A percentile compares a stretch with the other conserved stretches of the same genome.
Evolutionary conservation across 805 yeast genomes (phyloP).

Genomic region (Starmerella floris): DNA sequence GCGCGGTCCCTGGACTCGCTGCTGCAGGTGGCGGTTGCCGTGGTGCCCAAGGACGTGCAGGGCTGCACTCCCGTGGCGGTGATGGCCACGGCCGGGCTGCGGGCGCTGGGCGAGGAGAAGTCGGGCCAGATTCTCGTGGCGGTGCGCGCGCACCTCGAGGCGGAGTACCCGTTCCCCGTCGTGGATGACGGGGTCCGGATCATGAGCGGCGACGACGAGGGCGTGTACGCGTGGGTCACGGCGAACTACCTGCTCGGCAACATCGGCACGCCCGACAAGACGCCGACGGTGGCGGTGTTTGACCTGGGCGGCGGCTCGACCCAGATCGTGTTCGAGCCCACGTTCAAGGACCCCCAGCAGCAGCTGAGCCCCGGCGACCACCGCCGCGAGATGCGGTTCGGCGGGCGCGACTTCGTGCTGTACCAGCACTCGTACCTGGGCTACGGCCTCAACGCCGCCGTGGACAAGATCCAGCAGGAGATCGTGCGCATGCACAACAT

Average conservation of each 20-base stretch:
- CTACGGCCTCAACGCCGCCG: conserved; percentile 89
- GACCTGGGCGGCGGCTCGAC: conserved; percentile 98
- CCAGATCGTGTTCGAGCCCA: conserved; percentile 95
- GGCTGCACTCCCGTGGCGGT: conserved; percentile 88
- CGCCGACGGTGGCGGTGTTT: conserved; percentile 90
- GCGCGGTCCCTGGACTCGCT: conserved; percentile 82
- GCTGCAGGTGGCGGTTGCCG: conserved; percentile 56
- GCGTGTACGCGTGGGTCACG: conserved; percentile 98
- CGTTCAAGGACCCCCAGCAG: conserved; percentile 31
- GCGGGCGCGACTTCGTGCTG: conserved; percentile 62
- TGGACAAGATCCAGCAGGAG: conserved; percentile 60
- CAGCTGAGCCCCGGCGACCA: conserved; percentile 75
- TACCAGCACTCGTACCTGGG: conserved; percentile 94
- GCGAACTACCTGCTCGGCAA: conserved; percentile 86
- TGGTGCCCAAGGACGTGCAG: conserved; percentile 61
- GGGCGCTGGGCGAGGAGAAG: conserved; percentile 67
- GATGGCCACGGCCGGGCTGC: conserved; percentile 94
- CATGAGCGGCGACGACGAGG: conserved; percentile 95
- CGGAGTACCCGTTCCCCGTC: conserved; percentile 81
- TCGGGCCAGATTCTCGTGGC: conserved; percentile 58
- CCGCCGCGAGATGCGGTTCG: conserved; percentile 66
- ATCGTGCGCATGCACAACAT: conserved; percentile 40
- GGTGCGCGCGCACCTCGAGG: conserved; percentile 62
- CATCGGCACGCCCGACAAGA: conserved; percentile 64
- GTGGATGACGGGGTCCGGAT: conserved; percentile 78